These are phyloP conservation scores for Setaria viridis DNA, from an alignment of 202 grass and related monocot genomes.

Conservation along the genomic window DNA sequence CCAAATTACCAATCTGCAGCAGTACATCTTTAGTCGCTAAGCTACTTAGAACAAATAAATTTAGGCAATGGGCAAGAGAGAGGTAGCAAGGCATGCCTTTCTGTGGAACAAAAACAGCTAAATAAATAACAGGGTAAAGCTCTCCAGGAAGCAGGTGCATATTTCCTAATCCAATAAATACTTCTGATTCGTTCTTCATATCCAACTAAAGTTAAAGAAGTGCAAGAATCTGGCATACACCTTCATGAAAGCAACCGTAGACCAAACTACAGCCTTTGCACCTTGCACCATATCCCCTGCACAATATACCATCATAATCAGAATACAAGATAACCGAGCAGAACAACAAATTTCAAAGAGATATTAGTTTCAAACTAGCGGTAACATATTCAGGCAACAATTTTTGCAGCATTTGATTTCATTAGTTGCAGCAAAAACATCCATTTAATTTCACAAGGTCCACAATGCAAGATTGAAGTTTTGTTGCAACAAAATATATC, in stretches of 20 bases:
- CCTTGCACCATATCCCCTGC: conserved; percentile 63
- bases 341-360: neutral
- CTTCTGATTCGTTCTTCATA: conserved; percentile 55
- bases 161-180: conserved; percentile 63
- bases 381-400: conserved; percentile 2
- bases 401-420: neutral
- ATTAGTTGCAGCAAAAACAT: neutral
- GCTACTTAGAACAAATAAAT: conserved; percentile 81
- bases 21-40: conserved; percentile 62
- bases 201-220: conserved; percentile 60
- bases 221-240: conserved; percentile 48
- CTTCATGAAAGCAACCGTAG: conserved; percentile 55
- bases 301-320: conserved; percentile 46
- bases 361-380: neutral
- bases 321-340: conserved; percentile 2
- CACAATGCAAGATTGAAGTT: conserved; percentile 19
- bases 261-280: conserved; percentile 54
- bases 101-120: conserved; percentile 55
- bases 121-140: conserved; percentile 62
- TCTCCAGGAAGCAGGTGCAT: conserved; percentile 56
- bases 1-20: conserved; percentile 52
- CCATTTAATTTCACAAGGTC: conserved; percentile 14
- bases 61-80: conserved; percentile 34
- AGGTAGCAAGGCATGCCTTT: conserved; percentile 48
- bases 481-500: neutral